Percentiles rank a stretch among this genome's conserved stretches.
phyloP scores from a whole-genome alignment of 2,329 filamentous ascomycete species.

The Calonectria montana region DNA sequence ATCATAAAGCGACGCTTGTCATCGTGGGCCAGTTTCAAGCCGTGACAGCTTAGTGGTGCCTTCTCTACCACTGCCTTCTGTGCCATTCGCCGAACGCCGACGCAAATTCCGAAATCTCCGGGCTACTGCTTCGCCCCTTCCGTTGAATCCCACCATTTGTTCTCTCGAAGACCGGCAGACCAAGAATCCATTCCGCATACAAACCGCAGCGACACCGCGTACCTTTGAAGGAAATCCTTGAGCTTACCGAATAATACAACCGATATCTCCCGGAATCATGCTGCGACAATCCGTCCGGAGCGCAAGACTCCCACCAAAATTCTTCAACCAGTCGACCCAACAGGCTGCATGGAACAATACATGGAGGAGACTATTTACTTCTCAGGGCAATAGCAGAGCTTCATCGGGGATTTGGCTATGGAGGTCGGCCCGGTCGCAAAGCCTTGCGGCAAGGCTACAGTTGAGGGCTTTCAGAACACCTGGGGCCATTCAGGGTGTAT shows the following conservation, averaged over 20 bases:
- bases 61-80: constrained; percentile 14
- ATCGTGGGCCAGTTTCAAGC: background rate
- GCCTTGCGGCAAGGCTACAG: constrained; percentile 33
- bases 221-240: background rate
- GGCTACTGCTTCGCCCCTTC: constrained; percentile 11
- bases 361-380: constrained; percentile 44
- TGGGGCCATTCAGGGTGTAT: constrained; percentile 34
- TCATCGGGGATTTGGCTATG: constrained; percentile 37
- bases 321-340: constrained; percentile 32
- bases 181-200: background rate
- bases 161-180: background rate
- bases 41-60: constrained; percentile 27
- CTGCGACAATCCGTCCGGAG: constrained; percentile 42
- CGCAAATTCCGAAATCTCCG: constrained; percentile 39
- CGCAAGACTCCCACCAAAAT: constrained; percentile 33
- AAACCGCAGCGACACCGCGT: background rate
- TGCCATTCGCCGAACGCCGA: constrained; percentile 22
- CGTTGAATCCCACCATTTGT: background rate
- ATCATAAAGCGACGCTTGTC: constrained; percentile 15
- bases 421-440: constrained; percentile 32
- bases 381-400: constrained; percentile 35
- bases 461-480: constrained; percentile 27
- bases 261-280: constrained; percentile 30
- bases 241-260: background rate
- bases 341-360: constrained; percentile 41